Base-by-base conservation (phyloP, 352 stramenopile species). In the Phytophthora sojae region DNA sequence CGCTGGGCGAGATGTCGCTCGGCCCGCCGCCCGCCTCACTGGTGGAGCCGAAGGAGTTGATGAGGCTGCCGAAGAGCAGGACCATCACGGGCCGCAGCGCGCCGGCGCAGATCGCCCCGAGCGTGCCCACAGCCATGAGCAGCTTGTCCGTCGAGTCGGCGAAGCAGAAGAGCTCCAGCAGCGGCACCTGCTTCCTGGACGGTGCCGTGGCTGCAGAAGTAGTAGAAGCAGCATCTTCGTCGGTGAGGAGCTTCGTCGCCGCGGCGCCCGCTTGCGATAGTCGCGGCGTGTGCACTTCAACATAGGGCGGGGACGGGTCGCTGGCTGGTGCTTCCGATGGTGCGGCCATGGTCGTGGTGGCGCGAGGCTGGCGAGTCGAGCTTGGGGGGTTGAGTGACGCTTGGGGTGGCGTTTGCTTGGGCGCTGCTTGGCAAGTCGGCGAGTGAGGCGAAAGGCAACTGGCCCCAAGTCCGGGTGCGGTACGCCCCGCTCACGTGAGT, bases 121-220 rank as follows among this genome's bases (percentile, higher is more conserved):
- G 14, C 17, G 66, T 62, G 21, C 68, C 67, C 19, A 75, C 19
- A 3, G n/a, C 42, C 74, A 73, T 81, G 35, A 79, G 64, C 51
- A 77, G 17, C 42, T 65, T 69, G 53, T 81, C 75, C 8, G 57
- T 79, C 15, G 25, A 19, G 52, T 81, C 71, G 6, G 75, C 71
- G 29, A 75, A 81, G 21, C 37, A 58, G 45, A 81, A 81, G 37
- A 81, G 61, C 55, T 81, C 67, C 29, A 66, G 21, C 50, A 76
- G 29, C 9, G 59, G 25, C 14, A 72, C 57, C 49, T 66, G 58
- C 8, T 45, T 54, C 23, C 58, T 60, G 6, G 32, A 3, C 26
- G 15, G 51, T n/a, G 29, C 9, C 6, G 32, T 19, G 19, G 25
- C 25, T 29, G 25, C 26, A 30, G 26, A 6, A 30, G 26, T 30